Conservation (phyloP, 768 basidiomycete genomes). For the Amanita rimosa region DNA sequence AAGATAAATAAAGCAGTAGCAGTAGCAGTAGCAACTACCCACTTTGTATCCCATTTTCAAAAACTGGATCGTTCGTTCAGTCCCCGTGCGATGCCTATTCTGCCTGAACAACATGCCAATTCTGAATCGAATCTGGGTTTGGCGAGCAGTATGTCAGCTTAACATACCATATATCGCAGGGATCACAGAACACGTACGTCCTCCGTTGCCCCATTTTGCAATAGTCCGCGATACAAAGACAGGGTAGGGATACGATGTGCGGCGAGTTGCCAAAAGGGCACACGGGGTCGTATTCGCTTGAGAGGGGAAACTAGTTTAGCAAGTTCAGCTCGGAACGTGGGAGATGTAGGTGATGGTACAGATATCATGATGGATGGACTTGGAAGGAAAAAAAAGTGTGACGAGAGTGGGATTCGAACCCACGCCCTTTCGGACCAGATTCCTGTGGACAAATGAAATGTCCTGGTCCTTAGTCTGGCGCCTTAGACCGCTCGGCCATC, state of each 20-base stretch:
- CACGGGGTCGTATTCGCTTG: constrained; percentile 44
- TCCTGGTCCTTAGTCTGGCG: constrained; percentile 65
- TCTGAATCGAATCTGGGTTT: constrained; percentile 43
- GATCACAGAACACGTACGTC: constrained; percentile 28
- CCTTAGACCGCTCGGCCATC: constrained; percentile 89
- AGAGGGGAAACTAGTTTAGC: constrained; percentile 43
- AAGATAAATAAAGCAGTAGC: not conserved
- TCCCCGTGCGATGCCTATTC: constrained; percentile 42
- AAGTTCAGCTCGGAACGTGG: constrained; percentile 40
- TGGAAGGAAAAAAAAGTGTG: constrained; percentile 8
- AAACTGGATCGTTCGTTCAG: constrained; percentile 31
- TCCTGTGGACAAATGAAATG: constrained; percentile 14
- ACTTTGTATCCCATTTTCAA: constrained; percentile 51
- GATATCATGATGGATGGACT: not conserved
- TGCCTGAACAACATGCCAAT: constrained; percentile 42
- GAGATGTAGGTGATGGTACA: constrained; percentile 18
- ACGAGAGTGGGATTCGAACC: constrained; percentile 42
- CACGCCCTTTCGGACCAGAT: constrained; percentile 22
- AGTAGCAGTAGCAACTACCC: constrained; percentile 13
- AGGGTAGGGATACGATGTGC: constrained; percentile 71
- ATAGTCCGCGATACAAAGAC: constrained; percentile 62
- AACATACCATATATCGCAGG: not conserved
- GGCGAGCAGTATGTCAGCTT: constrained; percentile 1
- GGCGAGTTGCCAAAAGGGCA: constrained; percentile 56
- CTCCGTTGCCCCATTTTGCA: constrained; percentile 41